Conservation (phyloP, 2,329 filamentous ascomycete species). For the Cordyceps cateniannulata region DNA sequence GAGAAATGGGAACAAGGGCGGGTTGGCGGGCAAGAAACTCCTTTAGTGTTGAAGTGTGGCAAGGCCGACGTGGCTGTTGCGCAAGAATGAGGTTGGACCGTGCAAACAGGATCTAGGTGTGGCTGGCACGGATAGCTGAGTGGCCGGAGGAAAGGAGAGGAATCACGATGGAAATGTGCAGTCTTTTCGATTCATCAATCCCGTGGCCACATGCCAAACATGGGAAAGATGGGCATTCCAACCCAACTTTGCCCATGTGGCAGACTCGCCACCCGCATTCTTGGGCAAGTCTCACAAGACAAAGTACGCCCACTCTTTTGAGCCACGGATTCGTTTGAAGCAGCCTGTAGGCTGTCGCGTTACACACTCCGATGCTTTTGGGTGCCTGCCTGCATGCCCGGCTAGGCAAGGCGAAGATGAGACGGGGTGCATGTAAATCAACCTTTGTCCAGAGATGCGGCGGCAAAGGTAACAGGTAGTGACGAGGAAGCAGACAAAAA, state of each 20-base stretch:
- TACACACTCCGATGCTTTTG: neutral
- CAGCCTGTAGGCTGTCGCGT: neutral
- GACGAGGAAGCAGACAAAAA: neutral
- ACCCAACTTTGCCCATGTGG: neutral
- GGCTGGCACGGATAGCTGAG: neutral
- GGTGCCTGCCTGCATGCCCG: neutral
- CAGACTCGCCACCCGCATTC: constrained; percentile 4
- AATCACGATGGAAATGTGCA: neutral
- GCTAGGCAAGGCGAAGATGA: neutral
- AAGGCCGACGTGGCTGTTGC: neutral
- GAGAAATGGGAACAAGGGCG: neutral
- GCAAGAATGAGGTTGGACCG: neutral
- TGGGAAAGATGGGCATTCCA: neutral
- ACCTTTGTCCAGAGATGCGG: neutral
- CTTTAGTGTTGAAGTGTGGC: neutral
- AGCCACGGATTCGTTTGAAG: neutral
- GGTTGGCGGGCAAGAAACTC: neutral
- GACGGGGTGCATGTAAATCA: neutral
- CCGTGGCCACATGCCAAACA: neutral
- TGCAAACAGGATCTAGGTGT: neutral
- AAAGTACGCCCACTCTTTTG: neutral
- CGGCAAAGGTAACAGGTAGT: neutral
- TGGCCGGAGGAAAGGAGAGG: neutral
- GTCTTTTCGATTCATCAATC: neutral
- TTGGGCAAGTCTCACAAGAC: neutral